phyloP scores from a whole-genome alignment of 352 stramenopile genomes.

The Globisporangium takayamanum region DNA sequence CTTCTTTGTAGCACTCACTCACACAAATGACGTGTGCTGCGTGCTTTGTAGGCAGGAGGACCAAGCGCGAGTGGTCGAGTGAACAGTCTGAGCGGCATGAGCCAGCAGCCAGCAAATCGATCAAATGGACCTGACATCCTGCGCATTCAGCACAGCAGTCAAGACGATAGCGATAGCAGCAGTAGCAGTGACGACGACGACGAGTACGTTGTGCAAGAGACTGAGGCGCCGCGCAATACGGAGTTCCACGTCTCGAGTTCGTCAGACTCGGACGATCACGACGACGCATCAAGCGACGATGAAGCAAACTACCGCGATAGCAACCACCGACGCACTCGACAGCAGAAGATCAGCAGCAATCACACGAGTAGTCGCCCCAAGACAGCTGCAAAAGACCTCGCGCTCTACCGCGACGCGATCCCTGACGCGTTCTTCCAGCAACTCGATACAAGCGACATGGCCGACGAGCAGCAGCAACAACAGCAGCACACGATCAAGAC shows the following conservation, averaged over 20 bases:
- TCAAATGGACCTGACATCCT: constrained; percentile 10
- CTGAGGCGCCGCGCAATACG: constrained; percentile 39
- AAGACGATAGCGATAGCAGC: background rate
- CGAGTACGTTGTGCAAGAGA: constrained; percentile 56
- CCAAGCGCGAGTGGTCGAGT: background rate
- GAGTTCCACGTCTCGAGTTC: constrained; percentile 59
- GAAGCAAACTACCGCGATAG: constrained; percentile 2
- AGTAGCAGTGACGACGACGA: constrained; percentile 17
- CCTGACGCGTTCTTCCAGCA: constrained; percentile 48
- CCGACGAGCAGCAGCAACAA: background rate
- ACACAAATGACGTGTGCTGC: background rate
- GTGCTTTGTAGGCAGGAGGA: background rate
- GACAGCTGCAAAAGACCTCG: constrained; percentile 45
- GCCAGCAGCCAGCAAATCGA: too few relatives aligned
- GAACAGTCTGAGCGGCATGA: background rate
- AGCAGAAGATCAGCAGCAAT: background rate
- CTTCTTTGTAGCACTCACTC: too few relatives aligned
- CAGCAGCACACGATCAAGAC: background rate
- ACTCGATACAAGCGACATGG: constrained; percentile 1
- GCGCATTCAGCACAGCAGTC: constrained; percentile 4
- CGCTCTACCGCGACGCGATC: constrained; percentile 46
- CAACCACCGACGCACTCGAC: background rate
- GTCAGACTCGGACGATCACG: constrained; percentile 31
- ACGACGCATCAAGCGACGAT: constrained; percentile 2
- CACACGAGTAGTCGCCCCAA: constrained; percentile 23